A percentile compares a stretch with the other conserved stretches of the same genome.
Conservation (phyloP, 2,329 filamentous ascomycete genomes). For the Penicillium corylophilum region DNA sequence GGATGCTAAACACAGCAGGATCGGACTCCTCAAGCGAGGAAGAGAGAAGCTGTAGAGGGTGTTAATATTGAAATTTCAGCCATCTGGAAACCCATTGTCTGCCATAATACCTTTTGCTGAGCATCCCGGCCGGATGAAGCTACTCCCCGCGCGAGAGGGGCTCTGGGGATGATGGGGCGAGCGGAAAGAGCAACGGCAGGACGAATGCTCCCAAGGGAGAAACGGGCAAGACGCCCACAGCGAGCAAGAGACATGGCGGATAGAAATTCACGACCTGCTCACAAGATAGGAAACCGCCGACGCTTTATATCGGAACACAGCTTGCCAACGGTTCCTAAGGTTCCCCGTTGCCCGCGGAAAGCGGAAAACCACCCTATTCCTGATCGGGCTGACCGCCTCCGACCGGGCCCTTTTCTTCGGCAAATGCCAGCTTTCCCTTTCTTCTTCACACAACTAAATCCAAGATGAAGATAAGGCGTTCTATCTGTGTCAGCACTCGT, state of each 20-base stretch:
- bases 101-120: conserved; percentile 41
- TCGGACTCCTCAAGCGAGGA: conserved; percentile 80
- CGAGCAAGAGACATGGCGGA: conserved; percentile 38
- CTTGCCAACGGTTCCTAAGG: conserved; percentile 13
- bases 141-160: conserved; percentile 38
- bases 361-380: conserved; percentile 28
- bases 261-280: conserved; percentile 10
- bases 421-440: conserved; percentile 16
- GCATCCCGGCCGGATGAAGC: conserved; percentile 40
- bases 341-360: conserved; percentile 41
- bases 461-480: conserved; percentile 41
- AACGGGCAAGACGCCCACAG: conserved; percentile 34
- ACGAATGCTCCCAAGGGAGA: conserved; percentile 31
- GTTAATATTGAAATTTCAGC: conserved; percentile 8
- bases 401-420: conserved; percentile 24
- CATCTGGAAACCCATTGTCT: neutral
- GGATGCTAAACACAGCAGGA: conserved; percentile 80
- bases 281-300: conserved; percentile 22
- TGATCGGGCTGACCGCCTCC: conserved; percentile 19
- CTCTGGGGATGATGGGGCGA: conserved; percentile 24
- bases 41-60: conserved; percentile 65
- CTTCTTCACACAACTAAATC: conserved; percentile 44
- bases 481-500: conserved; percentile 38
- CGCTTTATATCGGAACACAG: conserved; percentile 20
- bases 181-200: conserved; percentile 18